phyloP scores from a whole-genome alignment of 2,329 filamentous ascomycete species.

The Plectosphaerella plurivora region DNA sequence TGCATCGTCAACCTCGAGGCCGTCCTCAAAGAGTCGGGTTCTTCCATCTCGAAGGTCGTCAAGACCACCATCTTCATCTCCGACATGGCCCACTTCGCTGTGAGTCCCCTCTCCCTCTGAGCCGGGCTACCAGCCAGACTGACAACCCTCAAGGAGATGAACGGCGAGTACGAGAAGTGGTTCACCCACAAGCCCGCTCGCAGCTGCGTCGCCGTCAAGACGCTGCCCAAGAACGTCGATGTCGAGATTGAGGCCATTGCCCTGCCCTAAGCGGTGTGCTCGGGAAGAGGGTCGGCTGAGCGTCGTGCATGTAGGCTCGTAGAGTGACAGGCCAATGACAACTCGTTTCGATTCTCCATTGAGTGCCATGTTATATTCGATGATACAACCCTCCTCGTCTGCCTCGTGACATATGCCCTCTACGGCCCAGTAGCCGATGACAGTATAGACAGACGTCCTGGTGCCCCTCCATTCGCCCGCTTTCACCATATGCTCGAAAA shows the following conservation, averaged over 20 bases:
- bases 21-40: slow-evolving; percentile 78
- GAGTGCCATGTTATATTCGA: too few relatives aligned
- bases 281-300: background rate
- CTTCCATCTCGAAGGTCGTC: slow-evolving; percentile 73
- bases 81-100: slow-evolving; percentile 83
- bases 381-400: too few relatives aligned
- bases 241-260: slow-evolving; percentile 91
- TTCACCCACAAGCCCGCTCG: slow-evolving; percentile 82
- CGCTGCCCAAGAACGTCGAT: slow-evolving; percentile 78
- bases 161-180: slow-evolving; percentile 78
- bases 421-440: too few relatives aligned
- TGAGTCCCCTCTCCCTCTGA: slow-evolving; percentile 24
- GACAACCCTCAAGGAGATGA: slow-evolving; percentile 58
- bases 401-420: too few relatives aligned
- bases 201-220: slow-evolving; percentile 86
- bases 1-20: slow-evolving; percentile 76
- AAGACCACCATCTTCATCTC: slow-evolving; percentile 91
- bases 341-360: background rate
- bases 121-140: background rate
- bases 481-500: too few relatives aligned
- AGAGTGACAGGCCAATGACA: background rate
- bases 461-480: too few relatives aligned
- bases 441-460: too few relatives aligned
- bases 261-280: slow-evolving; percentile 40
- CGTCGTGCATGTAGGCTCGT: background rate